Conservation (phyloP, 2,329 filamentous ascomycete genomes). For the Parastagonospora avenae region DNA sequence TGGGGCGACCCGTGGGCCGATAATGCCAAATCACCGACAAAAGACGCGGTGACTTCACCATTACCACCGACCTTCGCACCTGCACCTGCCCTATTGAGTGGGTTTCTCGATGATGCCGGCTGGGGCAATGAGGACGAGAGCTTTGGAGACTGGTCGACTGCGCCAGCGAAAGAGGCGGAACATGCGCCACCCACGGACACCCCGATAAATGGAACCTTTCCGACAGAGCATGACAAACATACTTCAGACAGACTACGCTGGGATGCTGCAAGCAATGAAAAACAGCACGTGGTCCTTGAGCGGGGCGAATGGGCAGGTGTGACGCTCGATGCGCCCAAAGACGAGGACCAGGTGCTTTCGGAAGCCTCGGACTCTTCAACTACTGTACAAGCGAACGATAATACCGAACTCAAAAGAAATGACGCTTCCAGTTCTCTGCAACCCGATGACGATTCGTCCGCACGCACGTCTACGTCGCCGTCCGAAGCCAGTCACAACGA, state of each 20-base stretch:
- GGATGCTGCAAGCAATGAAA: slow-evolving; percentile 1
- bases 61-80: slow-evolving; percentile 16
- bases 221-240: not conserved
- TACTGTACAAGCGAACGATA: slow-evolving; percentile 32
- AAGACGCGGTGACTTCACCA: slow-evolving; percentile 29
- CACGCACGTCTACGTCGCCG: slow-evolving; percentile 41
- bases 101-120: slow-evolving; percentile 43
- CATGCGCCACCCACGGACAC: slow-evolving; percentile 4
- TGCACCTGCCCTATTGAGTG: slow-evolving; percentile 30
- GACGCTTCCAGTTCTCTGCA: slow-evolving; percentile 11
- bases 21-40: slow-evolving; percentile 32
- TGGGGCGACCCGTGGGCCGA: slow-evolving; percentile 51
- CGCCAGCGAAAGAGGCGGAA: slow-evolving; percentile 9
- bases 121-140: slow-evolving; percentile 42
- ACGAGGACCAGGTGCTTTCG: slow-evolving; percentile 24
- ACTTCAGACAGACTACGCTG: slow-evolving; percentile 5
- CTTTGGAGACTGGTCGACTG: slow-evolving; percentile 35
- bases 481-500: slow-evolving; percentile 44
- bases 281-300: not conserved
- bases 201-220: not conserved
- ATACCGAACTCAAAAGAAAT: not conserved
- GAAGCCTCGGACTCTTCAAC: slow-evolving; percentile 41
- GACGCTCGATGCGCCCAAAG: slow-evolving; percentile 7
- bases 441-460: slow-evolving; percentile 39
- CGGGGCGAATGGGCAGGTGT: slow-evolving; percentile 18